phyloP scores from a whole-genome alignment of 176 grass and related monocot species.

The barley (Hordeum vulgare) region MorexV3_pseudomolecules_assembly NC_058523.1:478564427-478564926 shows the following conservation, averaged over 20 bases:
- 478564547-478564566: no score
- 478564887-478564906: no score
- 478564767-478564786: not conserved
- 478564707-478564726: slow-evolving; percentile 1
- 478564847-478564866: not conserved
- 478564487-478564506: no score
- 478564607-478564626: not conserved
- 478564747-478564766: not conserved
- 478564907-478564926: not conserved
- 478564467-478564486: no score
- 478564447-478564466: no score
- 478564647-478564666: not conserved
- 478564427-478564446: no score
- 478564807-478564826: slow-evolving; percentile 2
- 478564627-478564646: slow-evolving; percentile 1
- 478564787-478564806: slow-evolving; percentile 14
- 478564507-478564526: no score
- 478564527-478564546: no score
- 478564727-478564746: not conserved
- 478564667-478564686: not conserved
- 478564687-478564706: not conserved
- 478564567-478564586: no score
- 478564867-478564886: not conserved
- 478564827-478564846: not conserved
- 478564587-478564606: no score